Evolutionary conservation across 495 filamentous ascomycete genomes (phyloP).

Genomic region (Cryomyces minteri): DNA sequence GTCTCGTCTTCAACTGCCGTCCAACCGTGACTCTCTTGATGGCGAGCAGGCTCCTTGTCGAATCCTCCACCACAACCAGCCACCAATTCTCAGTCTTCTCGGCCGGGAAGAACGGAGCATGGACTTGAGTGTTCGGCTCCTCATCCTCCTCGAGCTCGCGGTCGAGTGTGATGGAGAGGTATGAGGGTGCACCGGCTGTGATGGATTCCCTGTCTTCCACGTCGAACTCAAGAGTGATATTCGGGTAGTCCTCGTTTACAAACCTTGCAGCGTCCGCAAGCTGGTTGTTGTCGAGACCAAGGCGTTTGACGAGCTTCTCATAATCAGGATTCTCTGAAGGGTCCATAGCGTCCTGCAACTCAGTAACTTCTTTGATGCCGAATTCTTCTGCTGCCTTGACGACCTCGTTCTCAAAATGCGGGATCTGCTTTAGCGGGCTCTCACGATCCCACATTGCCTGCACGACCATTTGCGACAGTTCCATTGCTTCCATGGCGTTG

Average conservation of each 20-base stretch:
- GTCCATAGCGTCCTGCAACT: constrained; percentile 99
- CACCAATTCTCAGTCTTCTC: constrained; percentile 98
- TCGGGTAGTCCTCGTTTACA: constrained; percentile 93
- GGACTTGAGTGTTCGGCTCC: constrained; percentile 67
- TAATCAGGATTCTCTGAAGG: constrained; percentile 71
- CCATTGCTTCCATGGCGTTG: constrained; percentile 97
- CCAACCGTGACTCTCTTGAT: constrained; percentile 91
- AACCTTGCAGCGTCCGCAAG: constrained; percentile 79
- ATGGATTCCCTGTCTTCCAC: constrained; percentile 66
- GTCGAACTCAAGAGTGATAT: constrained; percentile 76
- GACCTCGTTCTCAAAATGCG: constrained; percentile 71
- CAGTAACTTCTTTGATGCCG: constrained; percentile 79
- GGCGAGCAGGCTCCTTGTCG: constrained; percentile 64
- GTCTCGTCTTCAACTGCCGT: constrained; percentile 49
- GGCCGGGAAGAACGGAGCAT: constrained; percentile 86
- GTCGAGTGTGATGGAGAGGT: constrained; percentile 73
- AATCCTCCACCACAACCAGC: constrained; percentile 79
- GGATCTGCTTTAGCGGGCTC: constrained; percentile 92
- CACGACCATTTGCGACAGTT: constrained; percentile 98
- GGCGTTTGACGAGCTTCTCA: constrained; percentile 47
- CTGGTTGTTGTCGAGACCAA: constrained; percentile 66
- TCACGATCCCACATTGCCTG: constrained; percentile 99
- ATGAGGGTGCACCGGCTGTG: constrained; percentile 59
- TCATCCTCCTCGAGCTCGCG: constrained; percentile 57
- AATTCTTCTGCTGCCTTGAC: constrained; percentile 68